Evolutionary conservation across 2,329 filamentous ascomycete genomes (phyloP).

Genomic region (Xylaria sp.): DNA sequence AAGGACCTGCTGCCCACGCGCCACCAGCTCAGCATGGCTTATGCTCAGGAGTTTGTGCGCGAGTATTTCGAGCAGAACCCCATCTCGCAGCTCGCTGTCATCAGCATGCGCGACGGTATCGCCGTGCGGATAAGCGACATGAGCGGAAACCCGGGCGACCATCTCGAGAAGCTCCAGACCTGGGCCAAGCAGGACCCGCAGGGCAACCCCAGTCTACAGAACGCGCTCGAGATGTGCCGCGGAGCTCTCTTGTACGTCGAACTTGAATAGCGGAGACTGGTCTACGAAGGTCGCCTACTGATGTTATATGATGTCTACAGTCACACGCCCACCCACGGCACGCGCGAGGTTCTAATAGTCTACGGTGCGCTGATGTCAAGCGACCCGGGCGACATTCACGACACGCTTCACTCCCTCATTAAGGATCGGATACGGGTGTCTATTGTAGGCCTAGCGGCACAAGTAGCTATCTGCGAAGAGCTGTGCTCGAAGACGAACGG

Average conservation of each 20-base stretch:
- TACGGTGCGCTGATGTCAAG: conserved; percentile 91
- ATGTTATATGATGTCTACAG: conserved; percentile 55
- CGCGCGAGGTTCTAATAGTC: conserved; percentile 89
- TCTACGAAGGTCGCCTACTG: conserved; percentile 28
- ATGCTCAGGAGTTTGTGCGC: conserved; percentile 86
- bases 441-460: conserved; percentile 89
- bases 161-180: conserved; percentile 79
- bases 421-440: conserved; percentile 86
- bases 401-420: conserved; percentile 83
- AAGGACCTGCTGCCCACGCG: conserved; percentile 93
- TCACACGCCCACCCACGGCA: conserved; percentile 92
- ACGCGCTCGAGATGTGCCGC: conserved; percentile 93
- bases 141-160: conserved; percentile 89
- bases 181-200: conserved; percentile 75
- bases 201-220: conserved; percentile 86
- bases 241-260: conserved; percentile 81
- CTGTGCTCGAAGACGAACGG: conserved; percentile 89
- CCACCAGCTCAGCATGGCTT: conserved; percentile 83
- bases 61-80: conserved; percentile 99
- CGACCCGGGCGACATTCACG: conserved; percentile 94
- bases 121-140: conserved; percentile 88
- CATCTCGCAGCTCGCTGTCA: conserved; percentile 91
- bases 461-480: conserved; percentile 91
- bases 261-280: conserved; percentile 2
- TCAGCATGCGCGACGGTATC: conserved; percentile 93